phyloP scores from a whole-genome alignment of 208 protist genomes.

The Lotmaria passim region DNA sequence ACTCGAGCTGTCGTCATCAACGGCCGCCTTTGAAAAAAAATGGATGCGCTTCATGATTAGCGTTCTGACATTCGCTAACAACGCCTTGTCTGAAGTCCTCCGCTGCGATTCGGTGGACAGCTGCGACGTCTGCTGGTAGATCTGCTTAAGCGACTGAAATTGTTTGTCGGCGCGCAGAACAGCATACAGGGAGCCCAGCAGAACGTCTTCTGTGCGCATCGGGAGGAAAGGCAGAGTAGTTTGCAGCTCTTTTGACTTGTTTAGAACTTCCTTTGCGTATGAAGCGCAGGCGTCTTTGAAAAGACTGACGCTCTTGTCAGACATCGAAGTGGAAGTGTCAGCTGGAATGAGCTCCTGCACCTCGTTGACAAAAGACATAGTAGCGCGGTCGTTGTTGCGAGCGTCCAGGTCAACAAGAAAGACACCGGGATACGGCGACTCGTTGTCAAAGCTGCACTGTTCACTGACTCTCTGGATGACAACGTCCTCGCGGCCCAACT shows the following conservation, averaged over 20 bases:
- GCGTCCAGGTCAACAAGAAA: constrained; percentile 50
- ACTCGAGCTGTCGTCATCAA: not conserved
- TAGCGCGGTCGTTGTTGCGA: constrained; percentile 26
- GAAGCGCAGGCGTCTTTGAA: constrained; percentile 20
- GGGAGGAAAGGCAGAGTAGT: constrained; percentile 42
- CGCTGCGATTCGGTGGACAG: not conserved
- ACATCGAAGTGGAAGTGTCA: not conserved
- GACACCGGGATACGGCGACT: constrained; percentile 37
- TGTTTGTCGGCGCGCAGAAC: constrained; percentile 44
- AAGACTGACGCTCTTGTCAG: not conserved
- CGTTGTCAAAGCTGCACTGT: constrained; percentile 25
- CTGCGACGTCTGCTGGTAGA: not conserved
- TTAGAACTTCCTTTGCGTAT: constrained; percentile 32
- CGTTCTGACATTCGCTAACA: not conserved
- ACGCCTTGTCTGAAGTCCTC: not conserved
- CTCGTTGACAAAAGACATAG: constrained; percentile 10
- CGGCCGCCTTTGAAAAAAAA: constrained; percentile 2
- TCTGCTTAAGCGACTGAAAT: constrained; percentile 45
- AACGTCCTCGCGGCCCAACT: constrained; percentile 3
- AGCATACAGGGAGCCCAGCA: constrained; percentile 41
- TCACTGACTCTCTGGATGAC: not conserved
- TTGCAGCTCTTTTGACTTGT: constrained; percentile 28
- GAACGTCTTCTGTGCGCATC: constrained; percentile 39
- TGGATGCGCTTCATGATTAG: constrained; percentile 17
- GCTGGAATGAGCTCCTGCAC: not conserved